These are phyloP conservation scores for Psilocybe cubensis DNA, from an alignment of 768 basidiomycete species.

Conservation along the genomic window DNA sequence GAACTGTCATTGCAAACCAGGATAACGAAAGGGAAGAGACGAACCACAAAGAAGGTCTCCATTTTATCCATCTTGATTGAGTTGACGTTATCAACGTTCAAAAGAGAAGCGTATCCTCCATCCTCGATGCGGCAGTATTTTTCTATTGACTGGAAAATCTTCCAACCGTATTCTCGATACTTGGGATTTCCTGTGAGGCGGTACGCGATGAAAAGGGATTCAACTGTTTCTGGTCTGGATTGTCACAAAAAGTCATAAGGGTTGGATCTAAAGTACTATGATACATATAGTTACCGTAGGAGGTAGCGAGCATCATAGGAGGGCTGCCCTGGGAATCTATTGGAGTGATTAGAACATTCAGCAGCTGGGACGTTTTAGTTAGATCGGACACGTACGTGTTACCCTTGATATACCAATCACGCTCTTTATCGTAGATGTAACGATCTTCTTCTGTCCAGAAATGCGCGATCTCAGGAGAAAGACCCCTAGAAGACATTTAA, in stretches of 20 bases:
- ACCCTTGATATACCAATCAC: constrained; percentile 93
- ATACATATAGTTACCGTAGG: constrained; percentile 55
- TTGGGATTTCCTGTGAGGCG: constrained; percentile 82
- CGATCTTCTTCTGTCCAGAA: constrained; percentile 66
- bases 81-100: constrained; percentile 82
- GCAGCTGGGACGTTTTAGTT: too few relatives aligned
- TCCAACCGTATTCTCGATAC: constrained; percentile 88
- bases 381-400: constrained; percentile 57
- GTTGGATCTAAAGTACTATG: not conserved
- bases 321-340: constrained; percentile 33
- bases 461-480: constrained; percentile 82
- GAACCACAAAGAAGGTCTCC: constrained; percentile 94
- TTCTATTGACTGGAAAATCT: constrained; percentile 90
- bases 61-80: constrained; percentile 81
- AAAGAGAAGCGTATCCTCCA: constrained; percentile 86
- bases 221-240: constrained; percentile 85
- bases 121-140: constrained; percentile 74
- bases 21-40: constrained; percentile 19
- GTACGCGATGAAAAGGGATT: constrained; percentile 91
- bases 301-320: constrained; percentile 92
- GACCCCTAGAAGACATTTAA: constrained; percentile 21
- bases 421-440: constrained; percentile 41
- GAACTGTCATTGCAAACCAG: not conserved
- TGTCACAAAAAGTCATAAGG: not conserved
- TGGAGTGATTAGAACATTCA: not conserved